These are phyloP conservation scores for Ceratocystis variospora DNA, from an alignment of 2,329 filamentous ascomycete genomes.

Conservation along the genomic window DNA sequence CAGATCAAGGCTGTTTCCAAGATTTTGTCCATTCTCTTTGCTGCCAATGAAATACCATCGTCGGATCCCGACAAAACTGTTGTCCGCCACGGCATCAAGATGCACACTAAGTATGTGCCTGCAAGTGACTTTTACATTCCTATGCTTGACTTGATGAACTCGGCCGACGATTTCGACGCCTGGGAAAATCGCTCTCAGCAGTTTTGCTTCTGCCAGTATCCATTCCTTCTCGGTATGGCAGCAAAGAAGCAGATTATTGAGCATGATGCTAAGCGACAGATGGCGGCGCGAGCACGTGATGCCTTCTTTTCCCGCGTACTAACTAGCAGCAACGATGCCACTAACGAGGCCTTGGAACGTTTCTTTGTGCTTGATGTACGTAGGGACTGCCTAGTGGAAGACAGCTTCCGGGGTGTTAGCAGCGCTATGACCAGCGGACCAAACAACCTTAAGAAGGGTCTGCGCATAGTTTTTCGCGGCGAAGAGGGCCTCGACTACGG, in stretches of 20 bases:
- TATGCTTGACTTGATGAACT: constrained; percentile 61
- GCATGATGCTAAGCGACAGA: constrained; percentile 74
- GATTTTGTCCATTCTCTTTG: constrained; percentile 67
- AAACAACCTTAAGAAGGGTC: constrained; percentile 79
- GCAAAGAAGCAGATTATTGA: constrained; percentile 85
- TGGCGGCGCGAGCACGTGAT: constrained; percentile 76
- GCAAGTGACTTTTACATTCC: constrained; percentile 82
- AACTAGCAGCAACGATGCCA: constrained; percentile 45
- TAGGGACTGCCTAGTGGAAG: constrained; percentile 74
- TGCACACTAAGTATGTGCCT: constrained; percentile 54
- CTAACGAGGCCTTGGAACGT: constrained; percentile 46
- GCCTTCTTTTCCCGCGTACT: constrained; percentile 86
- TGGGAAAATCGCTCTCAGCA: constrained; percentile 73
- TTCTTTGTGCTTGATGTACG: constrained; percentile 58
- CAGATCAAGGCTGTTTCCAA: constrained; percentile 70
- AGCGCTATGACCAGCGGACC: constrained; percentile 67
- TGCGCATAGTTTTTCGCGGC: constrained; percentile 71
- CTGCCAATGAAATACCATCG: constrained; percentile 53
- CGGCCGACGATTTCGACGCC: constrained; percentile 71
- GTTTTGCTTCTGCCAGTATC: constrained; percentile 54
- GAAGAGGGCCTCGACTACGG: constrained; percentile 89
- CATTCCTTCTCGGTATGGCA: constrained; percentile 81
- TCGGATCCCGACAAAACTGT: constrained; percentile 17
- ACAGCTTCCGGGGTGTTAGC: constrained; percentile 72
- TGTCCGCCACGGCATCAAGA: constrained; percentile 26